Base-by-base conservation (phyloP, 768 basidiomycete species). In the Plicaturopsis crispa region DNA sequence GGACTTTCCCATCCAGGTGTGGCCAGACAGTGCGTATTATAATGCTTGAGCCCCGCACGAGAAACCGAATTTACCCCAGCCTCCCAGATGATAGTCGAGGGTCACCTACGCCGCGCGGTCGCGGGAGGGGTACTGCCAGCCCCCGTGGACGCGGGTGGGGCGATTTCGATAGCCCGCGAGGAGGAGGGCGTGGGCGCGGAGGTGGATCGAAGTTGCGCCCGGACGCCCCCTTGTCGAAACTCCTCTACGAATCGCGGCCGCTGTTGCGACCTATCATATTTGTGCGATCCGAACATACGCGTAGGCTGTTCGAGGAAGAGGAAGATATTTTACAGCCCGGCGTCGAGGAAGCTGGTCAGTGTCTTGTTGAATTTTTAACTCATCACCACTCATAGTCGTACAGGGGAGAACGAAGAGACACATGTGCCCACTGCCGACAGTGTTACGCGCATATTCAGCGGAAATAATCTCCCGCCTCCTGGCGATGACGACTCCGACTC, bases 351-450 rank as follows among this genome's bases (percentile, higher is more conserved):
- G 57, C 65, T 19, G 70, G 81, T 76, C 34, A 37, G 73, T 65
- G 38, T 35, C 24, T 21, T 31, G 22, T 24, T 26, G 31, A 24
- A n/a, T 26, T 38, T 38, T 11, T 24, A 36, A 18, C 6, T 38
- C 7, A 31, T 24, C 14, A 36, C n/a, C 19, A 13, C 17, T 51
- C 6, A 40, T 28, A 28, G 28, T 20, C 28, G 35, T 35, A 10
- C 51, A 73, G 76, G 62, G 16, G 71, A 73, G 28, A 61, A 66
- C 20, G 69, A 75, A 36, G 48, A 67, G 31, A 74, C 69, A 33
- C 72, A 77, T 56, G 65, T 74, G 4, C 84, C 86, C 5, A 88
- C 84, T 4, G 83, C 84, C 0, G 73, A 80, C n/a, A 68, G 63
- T 7, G 73, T 89, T 18, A 61, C 70, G 20, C 73, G 67, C 2